Base-by-base conservation (phyloP, 805 yeast genomes). In the Teunomyces aglyptinius region DNA sequence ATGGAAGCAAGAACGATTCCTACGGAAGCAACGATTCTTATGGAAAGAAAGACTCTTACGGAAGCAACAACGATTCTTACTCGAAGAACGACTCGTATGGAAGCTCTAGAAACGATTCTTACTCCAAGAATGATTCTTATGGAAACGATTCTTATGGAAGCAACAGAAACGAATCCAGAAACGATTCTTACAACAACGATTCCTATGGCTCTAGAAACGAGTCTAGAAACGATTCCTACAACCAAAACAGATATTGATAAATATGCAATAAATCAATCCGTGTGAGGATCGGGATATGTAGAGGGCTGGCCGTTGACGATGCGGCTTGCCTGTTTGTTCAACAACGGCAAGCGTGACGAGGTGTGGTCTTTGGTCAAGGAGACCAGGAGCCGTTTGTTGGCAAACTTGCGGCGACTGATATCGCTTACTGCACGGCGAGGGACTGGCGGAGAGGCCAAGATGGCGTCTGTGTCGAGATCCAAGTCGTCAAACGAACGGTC, bases 251-350 rank as follows among this genome's bases (percentile, higher is more conserved):
- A 27, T 20, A 44, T 38, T 48, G 11, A 51, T 31, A 29, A 29
- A 13, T 31, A 31, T 31, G 33, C 33, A 31, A 31, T 10, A 13
- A 7, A 24, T 24, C 11, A 24, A 24, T 24, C 26, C 26, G 11
- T 7, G 11, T 24, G 10, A 2, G 26, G 26, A 24, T 24, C 26
- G 3, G 26, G 8, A 8, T 24, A 24, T 24, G 26, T 24, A 24
- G 24, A 36, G 12, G 28, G 15, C 15, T 39, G 13, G 33, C 33
- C 27, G 12, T 47, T 32, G 3, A 61, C 46, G 18, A 55, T 60
- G 4, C 60, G 54, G 50, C 67, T 60, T 22, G 73, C 73, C 40
- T 54, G 60, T 46, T 64, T 69, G 49, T 71, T 71, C 20, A 71
- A 59, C 29, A 71, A 54, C 3, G 71, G 68, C 7, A 54, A 48